phyloP scores from a whole-genome alignment of 108 stramenopile genomes.

The Nannochloropsis gaditana region DNA sequence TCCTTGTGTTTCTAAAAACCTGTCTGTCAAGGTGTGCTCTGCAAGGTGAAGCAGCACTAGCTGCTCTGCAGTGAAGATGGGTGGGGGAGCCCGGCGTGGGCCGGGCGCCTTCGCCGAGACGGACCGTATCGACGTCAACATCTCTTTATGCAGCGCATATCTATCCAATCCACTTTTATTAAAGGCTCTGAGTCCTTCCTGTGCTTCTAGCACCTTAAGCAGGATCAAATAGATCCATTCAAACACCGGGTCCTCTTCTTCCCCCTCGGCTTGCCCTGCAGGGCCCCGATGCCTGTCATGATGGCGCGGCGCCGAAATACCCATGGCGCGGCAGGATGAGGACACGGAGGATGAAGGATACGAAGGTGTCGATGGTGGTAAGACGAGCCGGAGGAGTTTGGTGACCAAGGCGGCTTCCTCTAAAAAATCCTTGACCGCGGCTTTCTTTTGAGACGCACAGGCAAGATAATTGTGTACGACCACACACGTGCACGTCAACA shows the following conservation, averaged over 20 bases:
- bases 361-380: background rate
- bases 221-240: conserved; percentile 45
- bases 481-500: conserved; percentile 5
- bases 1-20: background rate
- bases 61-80: conserved; percentile 46
- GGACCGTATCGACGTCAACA: background rate
- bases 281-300: too few relatives aligned
- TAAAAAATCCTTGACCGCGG: background rate
- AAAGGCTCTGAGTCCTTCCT: background rate
- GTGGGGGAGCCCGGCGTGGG: background rate
- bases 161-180: background rate
- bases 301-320: too few relatives aligned
- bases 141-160: background rate
- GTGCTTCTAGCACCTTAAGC: background rate
- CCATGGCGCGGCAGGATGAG: too few relatives aligned
- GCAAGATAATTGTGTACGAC: background rate
- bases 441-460: background rate
- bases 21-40: conserved; percentile 31
- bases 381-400: background rate
- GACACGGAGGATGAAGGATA: background rate
- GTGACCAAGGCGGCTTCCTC: background rate
- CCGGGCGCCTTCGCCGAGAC: background rate
- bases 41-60: conserved; percentile 33
- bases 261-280: background rate
- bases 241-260: conserved; percentile 31